Evolutionary conservation across 2,329 filamentous ascomycete species (phyloP).

Genomic region (Penicillium sp.): DNA sequence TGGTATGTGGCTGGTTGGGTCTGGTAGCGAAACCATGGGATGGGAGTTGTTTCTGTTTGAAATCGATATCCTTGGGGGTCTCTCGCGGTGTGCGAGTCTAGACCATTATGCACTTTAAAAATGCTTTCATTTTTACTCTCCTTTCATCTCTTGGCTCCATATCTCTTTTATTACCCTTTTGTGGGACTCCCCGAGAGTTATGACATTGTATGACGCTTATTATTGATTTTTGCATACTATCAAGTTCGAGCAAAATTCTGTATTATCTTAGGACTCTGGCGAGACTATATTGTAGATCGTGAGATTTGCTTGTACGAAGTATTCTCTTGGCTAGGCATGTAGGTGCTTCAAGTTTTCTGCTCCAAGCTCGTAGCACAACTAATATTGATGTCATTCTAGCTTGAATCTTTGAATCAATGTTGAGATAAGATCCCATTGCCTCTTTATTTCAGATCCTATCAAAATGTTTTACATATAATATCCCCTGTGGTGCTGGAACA

Average conservation of each 20-base stretch:
- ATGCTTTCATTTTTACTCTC: slow-evolving; percentile 21
- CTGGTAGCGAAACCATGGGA: slow-evolving; percentile 37
- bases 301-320: neutral
- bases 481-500: neutral
- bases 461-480: neutral
- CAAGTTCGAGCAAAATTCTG: slow-evolving; percentile 15
- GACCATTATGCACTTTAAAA: slow-evolving; percentile 31
- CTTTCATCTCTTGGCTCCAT: slow-evolving; percentile 4
- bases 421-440: no score
- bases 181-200: slow-evolving; percentile 10
- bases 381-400: neutral
- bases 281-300: neutral
- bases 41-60: slow-evolving; percentile 38
- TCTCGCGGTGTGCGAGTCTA: slow-evolving; percentile 30
- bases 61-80: slow-evolving; percentile 33
- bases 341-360: neutral
- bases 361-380: no score
- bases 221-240: slow-evolving; percentile 13
- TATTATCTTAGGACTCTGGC: neutral
- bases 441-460: neutral
- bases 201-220: slow-evolving; percentile 16
- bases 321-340: neutral
- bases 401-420: neutral
- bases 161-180: slow-evolving; percentile 17
- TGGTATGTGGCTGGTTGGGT: slow-evolving; percentile 31